phyloP scores from a whole-genome alignment of 768 basidiomycete genomes.

The Lactarius akahatsu region DNA sequence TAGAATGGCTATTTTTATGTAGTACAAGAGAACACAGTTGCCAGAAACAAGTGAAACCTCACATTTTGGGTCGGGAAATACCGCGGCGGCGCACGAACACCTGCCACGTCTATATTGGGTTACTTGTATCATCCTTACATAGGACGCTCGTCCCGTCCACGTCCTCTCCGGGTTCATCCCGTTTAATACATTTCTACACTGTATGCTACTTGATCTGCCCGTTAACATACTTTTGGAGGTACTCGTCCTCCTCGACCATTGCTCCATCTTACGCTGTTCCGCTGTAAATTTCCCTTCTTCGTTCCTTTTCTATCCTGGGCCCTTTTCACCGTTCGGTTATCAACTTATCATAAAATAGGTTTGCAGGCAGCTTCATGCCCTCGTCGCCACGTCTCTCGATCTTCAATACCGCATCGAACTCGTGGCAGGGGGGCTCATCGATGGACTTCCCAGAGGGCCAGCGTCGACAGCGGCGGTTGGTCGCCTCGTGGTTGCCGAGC shows the following conservation, averaged over 20 bases:
- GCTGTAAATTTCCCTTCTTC: neutral
- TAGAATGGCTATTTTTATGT: no score
- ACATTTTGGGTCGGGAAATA: no score
- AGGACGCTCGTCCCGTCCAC: no score
- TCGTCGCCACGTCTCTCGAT: conserved; percentile 29
- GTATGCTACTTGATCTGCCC: conserved; percentile 18
- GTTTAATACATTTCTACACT: no score
- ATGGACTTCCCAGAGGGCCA: conserved; percentile 24
- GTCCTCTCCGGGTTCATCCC: no score
- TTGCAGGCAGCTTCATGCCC: conserved; percentile 29
- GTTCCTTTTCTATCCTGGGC: no score
- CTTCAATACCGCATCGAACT: conserved; percentile 33
- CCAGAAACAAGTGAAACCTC: no score
- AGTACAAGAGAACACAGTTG: no score
- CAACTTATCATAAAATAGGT: conserved; percentile 27
- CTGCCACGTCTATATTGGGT: no score
- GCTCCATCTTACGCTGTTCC: conserved; percentile 10
- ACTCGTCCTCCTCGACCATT: conserved; percentile 8
- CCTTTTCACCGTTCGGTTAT: no score
- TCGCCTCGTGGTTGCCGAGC: conserved; percentile 34
- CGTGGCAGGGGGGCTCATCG: conserved; percentile 35
- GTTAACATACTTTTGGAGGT: conserved; percentile 19
- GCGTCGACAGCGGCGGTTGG: conserved; percentile 17
- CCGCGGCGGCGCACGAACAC: no score
- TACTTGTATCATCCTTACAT: no score